phyloP scores from a whole-genome alignment of 1,139 yeast species.

The Kurtzmaniella quercitrusa region DNA sequence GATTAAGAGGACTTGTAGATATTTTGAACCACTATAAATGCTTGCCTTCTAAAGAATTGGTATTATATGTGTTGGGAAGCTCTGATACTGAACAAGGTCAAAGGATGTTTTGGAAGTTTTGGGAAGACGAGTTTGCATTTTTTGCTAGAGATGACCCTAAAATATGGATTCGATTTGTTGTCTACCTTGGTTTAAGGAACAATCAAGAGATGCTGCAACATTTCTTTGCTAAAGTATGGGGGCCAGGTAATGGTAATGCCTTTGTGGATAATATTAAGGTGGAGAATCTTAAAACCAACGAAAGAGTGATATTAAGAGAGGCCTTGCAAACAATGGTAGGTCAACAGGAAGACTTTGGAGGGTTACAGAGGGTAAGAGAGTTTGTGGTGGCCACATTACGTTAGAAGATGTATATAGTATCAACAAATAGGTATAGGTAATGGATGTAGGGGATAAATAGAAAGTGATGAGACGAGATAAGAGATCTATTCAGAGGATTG shows the following conservation, averaged over 20 bases:
- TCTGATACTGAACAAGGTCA: slow-evolving; percentile 1
- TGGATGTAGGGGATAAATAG: not conserved
- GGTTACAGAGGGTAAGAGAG: not conserved
- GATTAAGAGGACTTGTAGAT: not conserved
- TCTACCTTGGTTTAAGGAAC: slow-evolving; percentile 29
- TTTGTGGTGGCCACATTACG: not conserved
- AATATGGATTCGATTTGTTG: slow-evolving; percentile 33
- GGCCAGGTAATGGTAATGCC: not conserved
- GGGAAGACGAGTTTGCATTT: not conserved
- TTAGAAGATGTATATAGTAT: not conserved
- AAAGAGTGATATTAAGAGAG: not conserved
- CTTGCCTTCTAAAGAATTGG: slow-evolving; percentile 25
- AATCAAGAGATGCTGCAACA: slow-evolving; percentile 24
- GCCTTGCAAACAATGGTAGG: not conserved
- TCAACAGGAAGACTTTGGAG: not conserved
- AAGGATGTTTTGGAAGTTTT: slow-evolving; percentile 2
- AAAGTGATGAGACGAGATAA: not conserved
- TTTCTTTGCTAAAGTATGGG: slow-evolving; percentile 33
- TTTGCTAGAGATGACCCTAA: slow-evolving; percentile 4
- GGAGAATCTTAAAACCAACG: slow-evolving; percentile 7
- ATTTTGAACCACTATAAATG: slow-evolving; percentile 6
- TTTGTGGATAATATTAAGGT: slow-evolving; percentile 20
- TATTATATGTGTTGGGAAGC: slow-evolving; percentile 37
- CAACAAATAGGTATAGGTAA: too few relatives aligned
- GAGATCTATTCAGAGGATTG: not conserved